Percentiles rank a stretch among this genome's conserved stretches.
phyloP scores from a whole-genome alignment of 2,329 filamentous ascomycete species.

The Periconia sp. region DNA sequence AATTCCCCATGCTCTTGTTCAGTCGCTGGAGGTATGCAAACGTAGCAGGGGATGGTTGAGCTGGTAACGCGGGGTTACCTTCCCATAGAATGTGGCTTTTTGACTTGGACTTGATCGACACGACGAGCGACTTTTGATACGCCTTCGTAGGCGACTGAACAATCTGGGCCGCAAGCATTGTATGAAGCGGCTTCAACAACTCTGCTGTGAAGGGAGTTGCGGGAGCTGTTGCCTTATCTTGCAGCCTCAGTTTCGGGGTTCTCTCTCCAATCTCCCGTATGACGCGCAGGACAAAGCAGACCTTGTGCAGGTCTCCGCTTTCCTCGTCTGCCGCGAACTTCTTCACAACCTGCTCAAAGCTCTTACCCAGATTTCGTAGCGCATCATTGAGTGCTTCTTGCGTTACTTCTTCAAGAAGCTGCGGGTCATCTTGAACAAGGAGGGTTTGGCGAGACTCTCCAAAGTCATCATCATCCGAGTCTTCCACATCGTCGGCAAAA shows the following conservation, averaged over 20 bases:
- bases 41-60: slow-evolving; percentile 75
- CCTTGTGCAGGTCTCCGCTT: slow-evolving; percentile 48
- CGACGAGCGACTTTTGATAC: slow-evolving; percentile 52
- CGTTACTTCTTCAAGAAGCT: slow-evolving; percentile 65
- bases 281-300: slow-evolving; percentile 71
- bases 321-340: slow-evolving; percentile 52
- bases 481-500: slow-evolving; percentile 72
- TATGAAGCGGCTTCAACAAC: slow-evolving; percentile 69
- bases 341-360: slow-evolving; percentile 59
- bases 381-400: slow-evolving; percentile 62
- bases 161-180: slow-evolving; percentile 63
- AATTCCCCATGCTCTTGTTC: slow-evolving; percentile 69
- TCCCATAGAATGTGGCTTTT: slow-evolving; percentile 79
- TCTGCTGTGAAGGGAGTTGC: slow-evolving; percentile 47
- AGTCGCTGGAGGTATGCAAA: slow-evolving; percentile 76
- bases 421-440: slow-evolving; percentile 75
- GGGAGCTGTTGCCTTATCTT: slow-evolving; percentile 33
- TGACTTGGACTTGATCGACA: slow-evolving; percentile 56
- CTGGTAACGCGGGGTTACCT: slow-evolving; percentile 73
- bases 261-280: slow-evolving; percentile 75
- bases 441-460: slow-evolving; percentile 69
- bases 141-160: slow-evolving; percentile 54
- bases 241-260: slow-evolving; percentile 57
- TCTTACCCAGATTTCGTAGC: slow-evolving; percentile 64
- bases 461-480: slow-evolving; percentile 75